phyloP scores from a whole-genome alignment of 176 grass and related monocot genomes.

The Panicum miliaceum region DNA sequence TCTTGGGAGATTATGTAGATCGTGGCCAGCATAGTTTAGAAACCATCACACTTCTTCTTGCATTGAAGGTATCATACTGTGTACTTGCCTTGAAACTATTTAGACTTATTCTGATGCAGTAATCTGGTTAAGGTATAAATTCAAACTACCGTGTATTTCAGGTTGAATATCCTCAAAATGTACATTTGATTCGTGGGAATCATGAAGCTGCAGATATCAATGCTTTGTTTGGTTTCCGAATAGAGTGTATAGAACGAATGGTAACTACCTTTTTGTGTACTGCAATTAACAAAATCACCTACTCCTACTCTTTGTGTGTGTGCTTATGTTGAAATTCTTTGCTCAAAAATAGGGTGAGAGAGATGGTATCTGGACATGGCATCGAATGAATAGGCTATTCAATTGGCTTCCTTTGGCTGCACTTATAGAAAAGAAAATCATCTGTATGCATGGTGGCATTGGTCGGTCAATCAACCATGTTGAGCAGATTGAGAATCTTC shows the following conservation, averaged over 20 bases:
- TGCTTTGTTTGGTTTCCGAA: slow-evolving; percentile 98
- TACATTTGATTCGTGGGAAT: slow-evolving; percentile 99
- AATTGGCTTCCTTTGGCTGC: slow-evolving; percentile 99
- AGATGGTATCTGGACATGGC: slow-evolving; percentile 99
- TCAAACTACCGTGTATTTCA: slow-evolving; percentile 48
- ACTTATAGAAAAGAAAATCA: slow-evolving; percentile 98
- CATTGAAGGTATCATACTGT: slow-evolving; percentile 78
- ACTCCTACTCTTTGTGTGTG: not conserved
- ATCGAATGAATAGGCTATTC: slow-evolving; percentile 95
- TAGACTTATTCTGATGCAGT: slow-evolving; percentile 23
- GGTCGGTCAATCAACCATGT: slow-evolving; percentile 98
- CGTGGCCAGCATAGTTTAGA: slow-evolving; percentile 99
- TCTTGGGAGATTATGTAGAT: slow-evolving; percentile 99
- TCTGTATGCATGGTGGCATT: slow-evolving; percentile 99
- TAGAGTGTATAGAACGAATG: slow-evolving; percentile 99
- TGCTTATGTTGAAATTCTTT: slow-evolving; percentile 19
- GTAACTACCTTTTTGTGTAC: slow-evolving; percentile 47
- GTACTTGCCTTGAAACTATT: slow-evolving; percentile 3
- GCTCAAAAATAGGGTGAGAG: slow-evolving; percentile 77
- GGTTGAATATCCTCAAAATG: slow-evolving; percentile 92
- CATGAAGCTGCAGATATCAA: slow-evolving; percentile 99
- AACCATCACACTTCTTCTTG: slow-evolving; percentile 98
- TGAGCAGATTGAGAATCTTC: slow-evolving; percentile 97
- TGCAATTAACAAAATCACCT: not conserved
- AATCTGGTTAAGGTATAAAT: slow-evolving; percentile 10